Base-by-base conservation (phyloP, 306 rosid genomes). In the Trifolium pratense region DNA sequence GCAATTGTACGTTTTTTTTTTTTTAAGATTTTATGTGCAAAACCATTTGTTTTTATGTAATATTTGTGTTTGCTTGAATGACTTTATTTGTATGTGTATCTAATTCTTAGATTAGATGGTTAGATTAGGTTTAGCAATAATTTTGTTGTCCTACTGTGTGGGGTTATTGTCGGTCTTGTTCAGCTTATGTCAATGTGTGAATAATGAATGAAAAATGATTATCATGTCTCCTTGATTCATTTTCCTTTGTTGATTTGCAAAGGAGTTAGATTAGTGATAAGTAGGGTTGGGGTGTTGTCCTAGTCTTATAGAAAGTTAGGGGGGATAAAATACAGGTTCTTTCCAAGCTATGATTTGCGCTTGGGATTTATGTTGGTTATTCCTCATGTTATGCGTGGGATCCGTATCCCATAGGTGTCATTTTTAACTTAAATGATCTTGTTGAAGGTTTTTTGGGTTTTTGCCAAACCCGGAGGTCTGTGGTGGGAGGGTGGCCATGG, bases 401-500 rank as follows among this genome's bases (percentile, higher is more conserved):
- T 78, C 79, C 29, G 65, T 55, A 45, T 74, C 82, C 83, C 86
- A 80, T 55, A 80, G 89, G 89, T 71, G 77, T 83, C 78, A 10
- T 82, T 85, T 82, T 88, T 90, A 84, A 90, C 97, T 80, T 78
- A 86, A 90, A 87, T 86, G 85, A 87, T 90, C 89, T 87, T 90
- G 90, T 86, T 90, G 96, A 88, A 90, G 96, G 92, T 88, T 90
- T 84, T 85, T 78, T 80, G 84, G 92, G 87, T 90, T 87, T 84
- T 87, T 78, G 79, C 92, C 65, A 81, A 82, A 82, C 89, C 88
- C 76, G 92, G 89, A 90, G 89, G 90, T 87, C 96, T 76, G 25
- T 86, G 96, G 88, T 88, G 96, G 79, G 96, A 86, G 92, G 89
- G 90, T 87, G 90, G 82, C 89, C 86, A 84, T 89, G 90, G 87